A percentile compares a stretch with the other conserved stretches of the same genome.
Evolutionary conservation across 116 monocot genomes (phyloP).

Genomic region (Phalaenopsis hybrid): DNA sequence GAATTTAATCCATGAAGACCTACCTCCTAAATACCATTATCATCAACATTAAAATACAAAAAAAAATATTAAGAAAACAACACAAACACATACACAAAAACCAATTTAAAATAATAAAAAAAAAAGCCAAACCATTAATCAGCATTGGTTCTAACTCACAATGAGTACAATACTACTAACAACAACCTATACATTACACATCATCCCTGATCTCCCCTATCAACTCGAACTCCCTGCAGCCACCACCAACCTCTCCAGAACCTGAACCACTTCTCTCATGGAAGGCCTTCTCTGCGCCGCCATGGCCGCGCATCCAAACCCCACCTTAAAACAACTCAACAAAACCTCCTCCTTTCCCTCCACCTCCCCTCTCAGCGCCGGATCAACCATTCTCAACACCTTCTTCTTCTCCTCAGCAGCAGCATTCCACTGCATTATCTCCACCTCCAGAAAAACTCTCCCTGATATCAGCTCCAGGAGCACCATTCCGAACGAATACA

Average conservation of each 20-base stretch:
- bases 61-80: no score
- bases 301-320: conserved; percentile 52
- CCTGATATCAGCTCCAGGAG: conserved; percentile 75
- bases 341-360: conserved; percentile 69
- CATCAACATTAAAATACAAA: no score
- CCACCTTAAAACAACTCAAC: conserved; percentile 60
- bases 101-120: no score
- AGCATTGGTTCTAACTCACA: not conserved
- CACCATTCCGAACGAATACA: conserved; percentile 81
- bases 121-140: no score
- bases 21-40: no score
- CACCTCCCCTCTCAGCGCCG: conserved; percentile 60
- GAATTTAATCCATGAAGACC: no score
- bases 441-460: conserved; percentile 53
- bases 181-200: no score
- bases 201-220: not conserved
- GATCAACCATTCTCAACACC: conserved; percentile 58
- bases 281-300: conserved; percentile 73
- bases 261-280: conserved; percentile 75
- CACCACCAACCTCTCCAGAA: conserved; percentile 54
- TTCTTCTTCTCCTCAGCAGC: conserved; percentile 45
- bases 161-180: not conserved
- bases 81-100: no score
- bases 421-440: conserved; percentile 54
- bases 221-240: conserved; percentile 7